Conservation (phyloP, 2,329 filamentous ascomycete species). For the Penicillium sp. region DNA sequence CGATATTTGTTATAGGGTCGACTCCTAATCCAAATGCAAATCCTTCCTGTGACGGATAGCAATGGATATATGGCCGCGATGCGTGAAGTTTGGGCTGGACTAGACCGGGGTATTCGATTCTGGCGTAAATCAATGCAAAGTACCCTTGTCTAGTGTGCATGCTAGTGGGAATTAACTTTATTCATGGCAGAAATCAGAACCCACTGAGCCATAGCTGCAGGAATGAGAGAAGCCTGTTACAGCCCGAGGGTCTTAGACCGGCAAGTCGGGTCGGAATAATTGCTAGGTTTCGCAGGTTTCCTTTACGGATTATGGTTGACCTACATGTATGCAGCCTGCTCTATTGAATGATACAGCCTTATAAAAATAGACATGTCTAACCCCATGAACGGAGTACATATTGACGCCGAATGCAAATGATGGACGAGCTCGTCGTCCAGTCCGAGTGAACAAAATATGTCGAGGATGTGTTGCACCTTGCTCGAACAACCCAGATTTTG, state of each 20-base stretch:
- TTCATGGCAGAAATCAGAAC: neutral
- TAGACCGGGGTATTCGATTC: neutral
- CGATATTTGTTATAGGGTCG: neutral
- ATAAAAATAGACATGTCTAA: neutral
- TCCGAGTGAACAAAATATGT: neutral
- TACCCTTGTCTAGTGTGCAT: neutral
- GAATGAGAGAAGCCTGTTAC: neutral
- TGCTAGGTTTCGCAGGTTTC: neutral
- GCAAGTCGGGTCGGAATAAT: conserved; percentile 10
- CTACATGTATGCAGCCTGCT: neutral
- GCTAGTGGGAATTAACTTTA: neutral
- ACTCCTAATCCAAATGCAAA: neutral
- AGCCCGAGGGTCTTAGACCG: neutral
- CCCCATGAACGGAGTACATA: neutral
- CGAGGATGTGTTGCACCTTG: neutral
- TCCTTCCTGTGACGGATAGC: neutral
- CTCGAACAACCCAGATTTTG: neutral
- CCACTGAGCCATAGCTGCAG: neutral
- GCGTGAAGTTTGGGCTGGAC: neutral
- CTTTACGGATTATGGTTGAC: neutral
- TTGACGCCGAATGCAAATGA: neutral
- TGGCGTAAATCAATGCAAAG: neutral
- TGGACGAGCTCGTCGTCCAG: neutral
- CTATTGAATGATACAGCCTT: neutral
- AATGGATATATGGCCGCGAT: neutral